Evolutionary conservation across 257 asterid genomes (phyloP).

Genomic region (Ajuga chamaepitys): DNA sequence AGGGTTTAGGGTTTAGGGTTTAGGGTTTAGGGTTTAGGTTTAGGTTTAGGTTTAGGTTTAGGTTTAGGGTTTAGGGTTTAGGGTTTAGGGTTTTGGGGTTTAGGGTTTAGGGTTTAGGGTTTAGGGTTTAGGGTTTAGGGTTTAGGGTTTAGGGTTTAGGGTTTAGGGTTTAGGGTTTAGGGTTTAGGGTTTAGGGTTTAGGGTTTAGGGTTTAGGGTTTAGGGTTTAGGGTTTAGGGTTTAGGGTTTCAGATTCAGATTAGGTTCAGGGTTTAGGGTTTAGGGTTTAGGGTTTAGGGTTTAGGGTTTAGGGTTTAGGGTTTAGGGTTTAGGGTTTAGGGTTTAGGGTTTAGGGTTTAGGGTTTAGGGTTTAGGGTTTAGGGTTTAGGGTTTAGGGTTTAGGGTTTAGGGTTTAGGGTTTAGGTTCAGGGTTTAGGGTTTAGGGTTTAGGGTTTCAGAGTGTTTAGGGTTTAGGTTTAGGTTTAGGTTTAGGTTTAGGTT

Average conservation of each 20-base stretch:
- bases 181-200: not conserved
- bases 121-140: conserved; percentile 9
- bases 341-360: conserved; percentile 11
- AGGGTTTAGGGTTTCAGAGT: conserved; percentile 11
- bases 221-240: conserved; percentile 5
- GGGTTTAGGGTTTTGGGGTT: conserved; percentile 12
- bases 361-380: conserved; percentile 5
- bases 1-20: conserved; percentile 19
- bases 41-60: conserved; percentile 12
- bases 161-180: not conserved
- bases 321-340: conserved; percentile 17
- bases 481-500: not conserved
- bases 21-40: conserved; percentile 17
- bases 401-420: conserved; percentile 7
- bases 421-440: conserved; percentile 5
- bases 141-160: not conserved
- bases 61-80: conserved; percentile 14
- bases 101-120: conserved; percentile 13
- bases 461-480: conserved; percentile 7
- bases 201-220: conserved; percentile 5
- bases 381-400: not conserved
- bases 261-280: no score
- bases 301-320: conserved; percentile 17
- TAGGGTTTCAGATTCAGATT: conserved; percentile 6
- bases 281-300: conserved; percentile 10